phyloP scores from a whole-genome alignment of 2,329 filamentous ascomycete species.

The Penicillium sclerotigenum region DNA sequence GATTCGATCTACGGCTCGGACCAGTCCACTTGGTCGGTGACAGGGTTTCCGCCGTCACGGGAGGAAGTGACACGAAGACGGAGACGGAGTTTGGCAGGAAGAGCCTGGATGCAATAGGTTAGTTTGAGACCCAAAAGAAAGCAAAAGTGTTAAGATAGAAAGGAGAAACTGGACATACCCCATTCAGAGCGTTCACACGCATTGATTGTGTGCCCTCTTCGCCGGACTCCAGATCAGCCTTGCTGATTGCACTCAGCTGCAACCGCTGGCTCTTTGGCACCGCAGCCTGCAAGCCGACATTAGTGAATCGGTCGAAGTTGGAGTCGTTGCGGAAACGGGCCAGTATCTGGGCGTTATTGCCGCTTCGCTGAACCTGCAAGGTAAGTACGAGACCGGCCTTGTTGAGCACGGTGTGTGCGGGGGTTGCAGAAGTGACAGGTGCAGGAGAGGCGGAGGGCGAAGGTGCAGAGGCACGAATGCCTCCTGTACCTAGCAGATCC shows the following conservation, averaged over 20 bases:
- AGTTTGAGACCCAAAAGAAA: conserved; percentile 24
- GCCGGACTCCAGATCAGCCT: conserved; percentile 69
- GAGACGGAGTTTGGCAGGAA: conserved; percentile 67
- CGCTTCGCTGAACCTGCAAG: conserved; percentile 77
- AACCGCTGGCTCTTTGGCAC: conserved; percentile 96
- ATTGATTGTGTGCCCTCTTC: conserved; percentile 86
- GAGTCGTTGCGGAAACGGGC: conserved; percentile 80
- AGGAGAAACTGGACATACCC: conserved; percentile 63
- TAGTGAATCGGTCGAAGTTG: conserved; percentile 62
- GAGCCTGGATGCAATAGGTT: conserved; percentile 54
- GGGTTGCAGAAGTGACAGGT: conserved; percentile 45
- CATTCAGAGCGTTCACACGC: conserved; percentile 79
- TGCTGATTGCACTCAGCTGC: conserved; percentile 86
- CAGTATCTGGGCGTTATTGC: conserved; percentile 67
- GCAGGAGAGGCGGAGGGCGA: conserved; percentile 49
- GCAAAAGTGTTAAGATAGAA: background rate
- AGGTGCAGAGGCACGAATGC: conserved; percentile 33
- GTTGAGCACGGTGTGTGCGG: conserved; percentile 71
- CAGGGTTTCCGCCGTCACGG: conserved; percentile 64
- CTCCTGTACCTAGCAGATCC: conserved; percentile 41
- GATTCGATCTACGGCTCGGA: conserved; percentile 60
- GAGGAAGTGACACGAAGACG: conserved; percentile 80
- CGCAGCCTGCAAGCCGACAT: conserved; percentile 84
- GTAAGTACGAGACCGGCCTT: conserved; percentile 80
- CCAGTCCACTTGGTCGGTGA: conserved; percentile 96